Evolutionary conservation across 805 yeast genomes (phyloP).

Genomic region (Ogataea minuta): DNA sequence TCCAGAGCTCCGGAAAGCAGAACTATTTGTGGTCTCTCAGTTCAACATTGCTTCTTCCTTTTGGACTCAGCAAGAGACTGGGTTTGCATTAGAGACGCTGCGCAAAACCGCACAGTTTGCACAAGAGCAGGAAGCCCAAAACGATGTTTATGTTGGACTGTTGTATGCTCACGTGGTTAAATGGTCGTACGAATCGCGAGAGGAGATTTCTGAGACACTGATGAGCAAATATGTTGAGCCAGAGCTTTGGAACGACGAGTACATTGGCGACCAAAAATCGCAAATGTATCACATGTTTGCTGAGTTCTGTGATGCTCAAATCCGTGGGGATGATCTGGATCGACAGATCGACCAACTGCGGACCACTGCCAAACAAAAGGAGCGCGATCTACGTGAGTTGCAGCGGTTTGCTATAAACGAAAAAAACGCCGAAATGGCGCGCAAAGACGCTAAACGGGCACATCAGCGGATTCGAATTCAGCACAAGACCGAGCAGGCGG

Average conservation of each 20-base stretch:
- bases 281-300: constrained; percentile 61
- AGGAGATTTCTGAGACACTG: constrained; percentile 60
- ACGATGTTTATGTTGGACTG: constrained; percentile 9
- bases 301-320: constrained; percentile 67
- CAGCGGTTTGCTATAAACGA: constrained; percentile 42
- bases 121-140: constrained; percentile 3
- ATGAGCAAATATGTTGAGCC: constrained; percentile 56
- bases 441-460: constrained; percentile 51
- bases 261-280: constrained; percentile 31
- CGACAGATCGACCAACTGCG: constrained; percentile 44
- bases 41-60: constrained; percentile 57
- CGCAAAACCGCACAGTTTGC: constrained; percentile 30
- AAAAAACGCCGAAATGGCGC: constrained; percentile 43
- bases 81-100: constrained; percentile 56
- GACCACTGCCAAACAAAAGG: constrained; percentile 32
- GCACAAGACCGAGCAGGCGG: constrained; percentile 47
- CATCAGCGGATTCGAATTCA: constrained; percentile 49
- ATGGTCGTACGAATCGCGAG: constrained; percentile 73
- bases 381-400: constrained; percentile 49
- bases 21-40: constrained; percentile 24
- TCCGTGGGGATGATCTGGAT: constrained; percentile 42
- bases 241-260: constrained; percentile 18
- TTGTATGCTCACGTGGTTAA: constrained; percentile 44
- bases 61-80: constrained; percentile 58
- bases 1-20: constrained; percentile 14